Base-by-base conservation (phyloP, 768 basidiomycete species). In the Hebeloma cylindrosporum region DNA sequence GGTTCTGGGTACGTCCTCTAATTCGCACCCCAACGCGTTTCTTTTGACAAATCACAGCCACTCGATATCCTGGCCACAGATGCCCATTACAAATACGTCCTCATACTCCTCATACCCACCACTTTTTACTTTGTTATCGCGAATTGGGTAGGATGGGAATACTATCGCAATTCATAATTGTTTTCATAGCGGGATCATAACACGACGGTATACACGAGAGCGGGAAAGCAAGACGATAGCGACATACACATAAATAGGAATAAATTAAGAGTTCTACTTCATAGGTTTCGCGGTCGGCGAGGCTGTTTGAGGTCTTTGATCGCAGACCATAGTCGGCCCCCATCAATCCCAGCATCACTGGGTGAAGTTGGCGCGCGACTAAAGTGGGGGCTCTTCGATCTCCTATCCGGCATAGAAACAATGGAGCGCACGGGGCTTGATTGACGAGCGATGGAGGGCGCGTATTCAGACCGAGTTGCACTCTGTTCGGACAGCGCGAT, bases 81-180 rank as follows among this genome's bases (percentile, higher is more conserved):
- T 68, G 79, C 71, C 17, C 90, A 96, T 60, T 95, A 95, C 80
- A 94, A 93, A 67, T 96, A 95, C 66, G 80, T 95, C 54, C 57
- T 67, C 22, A 66, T 93, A 8, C 67, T 96, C 28, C 71, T 93
- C 32, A 76, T 97, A 33, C 93, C 95, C 9, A 83, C 84, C 6
- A 80, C 76, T 7, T 74, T 85, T 29, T 93, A 91, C 66, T 95
- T 93, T 64, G 88, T 92, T 41, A 98, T 98, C 57, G 92, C 93
- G 30, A 97, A 97, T 59, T 98, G 95, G 95, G 90, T 95, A 28
- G 94, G 94, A 30, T 97, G 93, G 93, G 93, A 97, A 64, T 96
- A 92, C 65, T 97, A 91, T 62, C 82, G 88, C 32, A 93, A 93
- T 64, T 91, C 92, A 8, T 94, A 65, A 49, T 18, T 20, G n/a